phyloP scores from a whole-genome alignment of 495 filamentous ascomycete species.

The Xylaria sp. region DNA sequence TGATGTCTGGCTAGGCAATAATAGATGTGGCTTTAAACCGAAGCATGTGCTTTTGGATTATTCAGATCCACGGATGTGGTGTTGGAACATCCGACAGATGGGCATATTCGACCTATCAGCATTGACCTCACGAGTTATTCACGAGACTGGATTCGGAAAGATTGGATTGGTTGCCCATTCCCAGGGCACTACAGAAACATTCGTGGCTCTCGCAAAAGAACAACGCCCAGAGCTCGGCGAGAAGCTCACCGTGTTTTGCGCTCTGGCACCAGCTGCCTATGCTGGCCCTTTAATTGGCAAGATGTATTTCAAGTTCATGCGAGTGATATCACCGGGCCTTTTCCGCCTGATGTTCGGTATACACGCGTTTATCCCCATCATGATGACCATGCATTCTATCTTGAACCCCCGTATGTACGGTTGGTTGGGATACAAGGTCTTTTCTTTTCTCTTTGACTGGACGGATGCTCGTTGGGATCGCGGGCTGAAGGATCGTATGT shows the following conservation, averaged over 20 bases:
- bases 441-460: slow-evolving; percentile 91
- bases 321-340: slow-evolving; percentile 71
- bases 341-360: slow-evolving; percentile 91
- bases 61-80: slow-evolving; percentile 92
- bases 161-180: slow-evolving; percentile 86
- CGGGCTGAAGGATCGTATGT: slow-evolving; percentile 80
- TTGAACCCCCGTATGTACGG: slow-evolving; percentile 76
- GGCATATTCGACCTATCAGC: slow-evolving; percentile 90
- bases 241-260: slow-evolving; percentile 90
- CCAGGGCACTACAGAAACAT: slow-evolving; percentile 90
- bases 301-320: slow-evolving; percentile 94
- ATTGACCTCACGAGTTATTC: slow-evolving; percentile 81
- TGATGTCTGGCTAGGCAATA: slow-evolving; percentile 97
- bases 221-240: slow-evolving; percentile 88
- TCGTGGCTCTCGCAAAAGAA: slow-evolving; percentile 89
- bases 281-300: slow-evolving; percentile 86
- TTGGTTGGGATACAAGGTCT: slow-evolving; percentile 87
- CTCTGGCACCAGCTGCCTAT: slow-evolving; percentile 89
- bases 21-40: slow-evolving; percentile 85
- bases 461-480: slow-evolving; percentile 86
- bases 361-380: slow-evolving; percentile 93
- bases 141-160: slow-evolving; percentile 83
- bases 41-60: slow-evolving; percentile 73
- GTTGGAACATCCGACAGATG: slow-evolving; percentile 96
- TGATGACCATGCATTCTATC: slow-evolving; percentile 81